phyloP scores from a whole-genome alignment of 768 basidiomycete genomes.

The Amanita rimosa region DNA sequence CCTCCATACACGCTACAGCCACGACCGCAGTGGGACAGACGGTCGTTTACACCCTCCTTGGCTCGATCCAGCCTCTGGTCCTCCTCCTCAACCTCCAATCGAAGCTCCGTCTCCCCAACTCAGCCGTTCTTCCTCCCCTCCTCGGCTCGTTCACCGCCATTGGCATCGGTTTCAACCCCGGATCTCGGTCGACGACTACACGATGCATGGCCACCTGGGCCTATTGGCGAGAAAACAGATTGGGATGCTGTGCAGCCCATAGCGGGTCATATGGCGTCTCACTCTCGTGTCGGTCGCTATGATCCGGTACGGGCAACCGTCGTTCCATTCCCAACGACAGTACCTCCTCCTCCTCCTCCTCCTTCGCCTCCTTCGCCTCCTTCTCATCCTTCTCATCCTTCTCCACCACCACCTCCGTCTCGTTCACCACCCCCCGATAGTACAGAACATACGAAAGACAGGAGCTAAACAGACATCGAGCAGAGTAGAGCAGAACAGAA shows the following conservation, averaged over 20 bases:
- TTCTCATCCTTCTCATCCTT: background rate
- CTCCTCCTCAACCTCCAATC: slow-evolving; percentile 20
- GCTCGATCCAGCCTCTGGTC: slow-evolving; percentile 26
- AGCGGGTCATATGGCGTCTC: slow-evolving; percentile 13
- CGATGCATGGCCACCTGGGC: background rate
- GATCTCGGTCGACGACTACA: background rate
- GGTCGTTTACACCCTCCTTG: slow-evolving; percentile 24
- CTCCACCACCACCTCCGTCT: no score
- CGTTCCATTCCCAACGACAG: slow-evolving; percentile 8
- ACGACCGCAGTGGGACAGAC: slow-evolving; percentile 50
- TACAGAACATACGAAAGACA: background rate
- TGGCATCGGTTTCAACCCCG: slow-evolving; percentile 1
- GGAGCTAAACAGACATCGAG: background rate
- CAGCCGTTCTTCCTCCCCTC: background rate
- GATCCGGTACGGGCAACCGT: slow-evolving; percentile 40
- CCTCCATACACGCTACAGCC: slow-evolving; percentile 63
- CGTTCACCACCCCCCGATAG: no score
- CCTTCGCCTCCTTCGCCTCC: no score
- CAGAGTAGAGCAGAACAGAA: no score
- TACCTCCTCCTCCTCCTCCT: background rate
- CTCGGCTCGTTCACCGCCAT: slow-evolving; percentile 9
- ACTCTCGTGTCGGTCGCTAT: slow-evolving; percentile 32
- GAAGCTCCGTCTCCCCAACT: slow-evolving; percentile 17
- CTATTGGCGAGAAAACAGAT: background rate
- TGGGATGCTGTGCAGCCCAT: slow-evolving; percentile 8